Evolutionary conservation across 768 basidiomycete species (phyloP), one percentile per base, ranked within the genome.

Genomic region (Naganishia friedmannii): DNA sequence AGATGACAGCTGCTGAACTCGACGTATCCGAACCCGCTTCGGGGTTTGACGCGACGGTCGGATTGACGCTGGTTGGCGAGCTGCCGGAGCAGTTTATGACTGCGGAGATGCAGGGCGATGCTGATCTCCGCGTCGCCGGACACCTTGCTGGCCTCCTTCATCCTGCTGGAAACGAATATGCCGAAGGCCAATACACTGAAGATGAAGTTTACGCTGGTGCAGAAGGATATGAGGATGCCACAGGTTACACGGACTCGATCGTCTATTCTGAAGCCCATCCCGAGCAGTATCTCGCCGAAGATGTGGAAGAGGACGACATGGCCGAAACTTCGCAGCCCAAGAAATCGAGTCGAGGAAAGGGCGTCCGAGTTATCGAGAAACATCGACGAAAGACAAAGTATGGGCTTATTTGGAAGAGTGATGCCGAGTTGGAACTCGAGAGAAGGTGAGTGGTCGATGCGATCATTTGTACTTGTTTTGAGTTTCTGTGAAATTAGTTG

Each of bases 351-450:
- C 39, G 39, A 42, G 65, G 65, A 12, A 66, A 66, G 34, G 65
- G 65, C 8, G 48, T 66, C 2, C 65, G 65, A 13, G 53, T 54
- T 28, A 66, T 66, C 23, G 65, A 66, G 31, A 66, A 66, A 42
- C 65, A 66, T 66, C 65, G 65, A 51, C 65, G 65, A 34, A 66
- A 66, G 65, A 66, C 65, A 21, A 66, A 66, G 53, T 66, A 66
- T 45, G 65, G 65, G 1, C 34, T 66, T 17, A 51, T 66, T 7
- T 66, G 65, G 65, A 66, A 66, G 34, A 53, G 48, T 21, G 65
- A 66, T 34, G 65, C 65, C 8, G 65, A 66, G 23, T 31, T 66
- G 10, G 65, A 66, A 66, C 48, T 53, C 10, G 65, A 66, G 48
- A 66, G 65, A 53, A 51, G 60, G 60, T 63, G 60, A 63, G 57